Evolutionary conservation across 768 basidiomycete species (phyloP), one percentile per base, ranked within the genome.

Genomic region (Pholiota molesta): DNA sequence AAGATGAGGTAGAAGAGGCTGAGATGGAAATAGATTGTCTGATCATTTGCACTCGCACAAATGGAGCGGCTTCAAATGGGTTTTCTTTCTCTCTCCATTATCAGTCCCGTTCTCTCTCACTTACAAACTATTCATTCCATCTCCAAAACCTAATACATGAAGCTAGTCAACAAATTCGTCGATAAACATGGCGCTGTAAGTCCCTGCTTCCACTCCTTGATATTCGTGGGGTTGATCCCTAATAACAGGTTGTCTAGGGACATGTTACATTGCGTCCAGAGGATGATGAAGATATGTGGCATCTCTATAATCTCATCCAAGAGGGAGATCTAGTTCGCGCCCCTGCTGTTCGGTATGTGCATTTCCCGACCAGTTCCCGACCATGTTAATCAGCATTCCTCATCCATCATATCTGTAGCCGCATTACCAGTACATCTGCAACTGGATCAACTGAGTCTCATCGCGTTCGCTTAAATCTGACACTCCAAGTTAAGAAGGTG

Each of bases 281-380:
- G 74, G 96, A 99, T 68, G 95, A 98, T 69, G 97, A 99, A 77
- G 97, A 99, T 74, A 97, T 99, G 91, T 99, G 97, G 96, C 97
- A 99, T 82, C 81, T 98, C 29, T 99, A 99, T 76, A 99, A 99
- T 78, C 81, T 99, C 59, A 97, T 99, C 58, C 86, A 92, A 66
- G 82, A 90, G 79, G 93, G 92, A 17, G 96, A 99, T 70, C 78
- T 86, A 60, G 88, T 99, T 47, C 84, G 94, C 64, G 94, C 95
- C 13, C 83, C 91, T 54, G 94, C 95, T 10, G 82, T 98, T 62
- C 86, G 95, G 86, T 90, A 58, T n/a, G 59, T 66, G 17, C 58
- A 66, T 83, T 64, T 2, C 49, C 6, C 62, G n/a, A n/a, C n/a
- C n/a, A n/a, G n/a, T n/a, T n/a, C n/a, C n/a, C n/a, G 35, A 37